Evolutionary conservation across 2,329 filamentous ascomycete species (phyloP).

Genomic region (Diaporthe australafricana): DNA sequence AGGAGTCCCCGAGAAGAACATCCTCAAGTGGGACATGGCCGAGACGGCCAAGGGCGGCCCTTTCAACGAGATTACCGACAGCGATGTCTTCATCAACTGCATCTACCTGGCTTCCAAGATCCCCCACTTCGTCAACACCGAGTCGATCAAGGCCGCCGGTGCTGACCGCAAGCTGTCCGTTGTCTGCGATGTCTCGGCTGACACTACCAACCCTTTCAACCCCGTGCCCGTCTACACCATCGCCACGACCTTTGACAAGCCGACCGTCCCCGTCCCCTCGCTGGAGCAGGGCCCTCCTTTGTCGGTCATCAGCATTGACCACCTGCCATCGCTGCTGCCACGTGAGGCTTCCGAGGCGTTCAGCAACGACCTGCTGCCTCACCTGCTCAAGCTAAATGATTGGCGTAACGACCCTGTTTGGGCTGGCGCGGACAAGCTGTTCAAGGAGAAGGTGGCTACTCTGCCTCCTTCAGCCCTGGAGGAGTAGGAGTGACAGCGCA

Average conservation of each 20-base stretch:
- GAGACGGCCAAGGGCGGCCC: conserved; percentile 84
- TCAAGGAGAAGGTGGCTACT: conserved; percentile 81
- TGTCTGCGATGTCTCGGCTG: conserved; percentile 82
- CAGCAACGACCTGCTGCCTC: conserved; percentile 81
- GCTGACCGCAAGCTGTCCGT: conserved; percentile 78
- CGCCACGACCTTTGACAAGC: conserved; percentile 88
- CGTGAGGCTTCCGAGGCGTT: conserved; percentile 89
- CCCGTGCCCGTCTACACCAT: conserved; percentile 82
- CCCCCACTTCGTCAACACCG: conserved; percentile 81
- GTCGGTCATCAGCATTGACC: conserved; percentile 88
- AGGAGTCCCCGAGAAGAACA: conserved; percentile 76
- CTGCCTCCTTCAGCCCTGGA: conserved; percentile 36
- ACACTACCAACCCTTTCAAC: conserved; percentile 80
- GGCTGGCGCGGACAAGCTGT: conserved; percentile 85
- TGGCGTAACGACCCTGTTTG: conserved; percentile 81
- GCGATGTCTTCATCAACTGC: conserved; percentile 86
- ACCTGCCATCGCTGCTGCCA: conserved; percentile 84
- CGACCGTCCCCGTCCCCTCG: conserved; percentile 81
- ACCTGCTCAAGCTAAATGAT: conserved; percentile 81
- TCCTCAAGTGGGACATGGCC: conserved; percentile 78
- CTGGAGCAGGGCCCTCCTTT: conserved; percentile 69
- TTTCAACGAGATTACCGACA: conserved; percentile 81
- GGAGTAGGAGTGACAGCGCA: conserved; percentile 25
- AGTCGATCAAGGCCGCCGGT: conserved; percentile 71
- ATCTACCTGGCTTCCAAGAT: conserved; percentile 87